A percentile compares a stretch with the other conserved stretches of the same genome.
These are phyloP conservation scores for Botryosphaeria agaves DNA, from an alignment of 2,329 filamentous ascomycete species.

Conservation along the genomic window DNA sequence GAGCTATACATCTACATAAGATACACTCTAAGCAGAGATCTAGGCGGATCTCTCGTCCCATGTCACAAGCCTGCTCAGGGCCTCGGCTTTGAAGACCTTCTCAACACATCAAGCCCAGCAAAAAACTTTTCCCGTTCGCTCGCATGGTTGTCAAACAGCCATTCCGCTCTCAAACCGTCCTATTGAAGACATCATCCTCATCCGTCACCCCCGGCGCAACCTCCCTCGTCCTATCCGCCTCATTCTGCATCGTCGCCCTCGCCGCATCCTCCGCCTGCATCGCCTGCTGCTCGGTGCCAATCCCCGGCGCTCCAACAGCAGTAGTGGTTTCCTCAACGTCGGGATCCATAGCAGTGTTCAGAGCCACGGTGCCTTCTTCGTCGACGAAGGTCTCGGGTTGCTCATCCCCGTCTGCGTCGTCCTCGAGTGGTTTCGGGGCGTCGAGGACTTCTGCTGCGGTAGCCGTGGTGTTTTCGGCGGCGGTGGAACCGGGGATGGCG, in stretches of 20 bases:
- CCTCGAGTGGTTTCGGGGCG: background rate
- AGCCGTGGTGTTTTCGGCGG: too few species aligned
- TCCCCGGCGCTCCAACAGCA: conserved; percentile 8
- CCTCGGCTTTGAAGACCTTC: too few species aligned
- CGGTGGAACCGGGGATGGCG: background rate
- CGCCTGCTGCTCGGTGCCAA: conserved; percentile 19
- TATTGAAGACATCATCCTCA: conserved; percentile 28
- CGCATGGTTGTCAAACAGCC: too few species aligned
- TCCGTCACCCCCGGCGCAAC: conserved; percentile 26
- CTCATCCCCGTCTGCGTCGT: conserved; percentile 26
- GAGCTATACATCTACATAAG: too few species aligned
- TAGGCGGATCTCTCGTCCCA: too few species aligned
- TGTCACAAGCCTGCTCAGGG: too few species aligned
- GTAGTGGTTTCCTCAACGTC: conserved; percentile 11
- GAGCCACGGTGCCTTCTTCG: conserved; percentile 5
- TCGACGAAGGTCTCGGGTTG: conserved; percentile 12
- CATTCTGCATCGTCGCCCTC: conserved; percentile 22
- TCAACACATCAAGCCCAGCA: too few species aligned
- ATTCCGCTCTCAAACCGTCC: conserved; percentile 25
- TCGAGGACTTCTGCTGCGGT: background rate
- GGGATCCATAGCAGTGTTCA: conserved; percentile 12
- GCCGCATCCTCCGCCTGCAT: conserved; percentile 21
- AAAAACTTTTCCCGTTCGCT: too few species aligned
- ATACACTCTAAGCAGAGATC: too few species aligned
- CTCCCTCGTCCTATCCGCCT: conserved; percentile 21